phyloP scores from a whole-genome alignment of 768 basidiomycete species.

The Russula emetica region DNA sequence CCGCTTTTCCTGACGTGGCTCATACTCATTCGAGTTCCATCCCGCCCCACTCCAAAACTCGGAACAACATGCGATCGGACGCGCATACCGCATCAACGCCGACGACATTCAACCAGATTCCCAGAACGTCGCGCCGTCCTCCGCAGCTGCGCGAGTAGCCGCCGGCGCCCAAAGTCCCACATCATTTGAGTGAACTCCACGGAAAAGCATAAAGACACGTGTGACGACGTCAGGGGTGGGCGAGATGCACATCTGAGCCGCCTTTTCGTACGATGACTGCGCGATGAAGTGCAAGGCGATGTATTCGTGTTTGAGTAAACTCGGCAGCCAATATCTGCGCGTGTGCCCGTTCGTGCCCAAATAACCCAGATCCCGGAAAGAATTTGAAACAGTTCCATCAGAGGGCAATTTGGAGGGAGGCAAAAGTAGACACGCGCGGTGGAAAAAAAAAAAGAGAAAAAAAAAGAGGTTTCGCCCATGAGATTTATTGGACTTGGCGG shows the following conservation, averaged over 20 bases:
- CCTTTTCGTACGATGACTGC: constrained; percentile 41
- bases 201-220: constrained; percentile 48
- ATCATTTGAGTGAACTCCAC: constrained; percentile 34
- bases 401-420: too few species aligned
- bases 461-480: background rate
- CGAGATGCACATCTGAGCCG: constrained; percentile 38
- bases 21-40: background rate
- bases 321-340: constrained; percentile 42
- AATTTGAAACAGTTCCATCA: background rate
- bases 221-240: constrained; percentile 44
- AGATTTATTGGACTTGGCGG: constrained; percentile 17
- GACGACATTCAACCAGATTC: constrained; percentile 39
- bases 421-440: background rate
- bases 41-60: constrained; percentile 47
- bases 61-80: constrained; percentile 34
- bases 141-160: constrained; percentile 29
- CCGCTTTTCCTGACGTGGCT: background rate
- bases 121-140: constrained; percentile 27
- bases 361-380: background rate
- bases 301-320: constrained; percentile 38
- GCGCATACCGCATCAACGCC: constrained; percentile 34
- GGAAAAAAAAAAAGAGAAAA: background rate
- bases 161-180: constrained; percentile 31
- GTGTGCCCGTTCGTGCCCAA: background rate
- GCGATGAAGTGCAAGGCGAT: constrained; percentile 46